phyloP scores from a whole-genome alignment of 139 green algal genomes.

The Auxenochlorella pyrenoidosa region DNA sequence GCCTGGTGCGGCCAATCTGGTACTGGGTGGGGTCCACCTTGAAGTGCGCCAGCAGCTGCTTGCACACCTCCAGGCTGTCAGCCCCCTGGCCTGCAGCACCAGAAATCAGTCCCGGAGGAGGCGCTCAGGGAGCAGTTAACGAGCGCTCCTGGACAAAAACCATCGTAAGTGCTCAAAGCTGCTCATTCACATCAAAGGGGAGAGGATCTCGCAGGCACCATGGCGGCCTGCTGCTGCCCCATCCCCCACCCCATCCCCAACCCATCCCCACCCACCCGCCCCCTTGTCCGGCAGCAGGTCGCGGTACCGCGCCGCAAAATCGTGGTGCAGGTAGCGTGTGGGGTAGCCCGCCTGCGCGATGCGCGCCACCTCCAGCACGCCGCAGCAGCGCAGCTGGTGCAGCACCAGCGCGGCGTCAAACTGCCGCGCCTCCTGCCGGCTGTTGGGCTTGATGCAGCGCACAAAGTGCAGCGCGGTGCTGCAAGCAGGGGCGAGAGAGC shows the following conservation, averaged over 20 bases:
- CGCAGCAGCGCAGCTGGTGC: conserved; percentile 96
- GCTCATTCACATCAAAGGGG: too few species aligned
- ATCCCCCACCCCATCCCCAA: conserved; percentile 40
- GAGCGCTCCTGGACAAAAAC: too few species aligned
- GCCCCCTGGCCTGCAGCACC: conserved; percentile 32
- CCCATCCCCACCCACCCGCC: conserved; percentile 8
- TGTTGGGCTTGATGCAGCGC: conserved; percentile 98
- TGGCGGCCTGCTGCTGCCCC: too few species aligned
- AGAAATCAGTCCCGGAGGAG: too few species aligned
- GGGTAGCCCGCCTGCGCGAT: conserved; percentile 94
- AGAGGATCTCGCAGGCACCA: too few species aligned
- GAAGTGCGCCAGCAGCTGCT: conserved; percentile 73
- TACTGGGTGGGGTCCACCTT: conserved; percentile 64
- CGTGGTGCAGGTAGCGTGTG: conserved; percentile 79
- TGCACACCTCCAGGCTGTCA: conserved; percentile 52
- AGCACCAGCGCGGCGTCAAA: conserved; percentile 85
- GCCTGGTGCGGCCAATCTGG: conserved; percentile 66
- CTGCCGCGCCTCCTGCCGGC: conserved; percentile 55
- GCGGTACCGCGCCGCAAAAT: conserved; percentile 89
- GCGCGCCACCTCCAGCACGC: conserved; percentile 94
- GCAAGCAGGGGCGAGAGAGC: not conserved
- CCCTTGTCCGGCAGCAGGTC: conserved; percentile 65
- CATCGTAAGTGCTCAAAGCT: too few species aligned
- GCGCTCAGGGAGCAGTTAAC: too few species aligned
- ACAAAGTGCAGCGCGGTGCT: conserved; percentile 93